Evolutionary conservation across 352 stramenopile species (phyloP).

Genomic region (Phytophthora sp.): DNA sequence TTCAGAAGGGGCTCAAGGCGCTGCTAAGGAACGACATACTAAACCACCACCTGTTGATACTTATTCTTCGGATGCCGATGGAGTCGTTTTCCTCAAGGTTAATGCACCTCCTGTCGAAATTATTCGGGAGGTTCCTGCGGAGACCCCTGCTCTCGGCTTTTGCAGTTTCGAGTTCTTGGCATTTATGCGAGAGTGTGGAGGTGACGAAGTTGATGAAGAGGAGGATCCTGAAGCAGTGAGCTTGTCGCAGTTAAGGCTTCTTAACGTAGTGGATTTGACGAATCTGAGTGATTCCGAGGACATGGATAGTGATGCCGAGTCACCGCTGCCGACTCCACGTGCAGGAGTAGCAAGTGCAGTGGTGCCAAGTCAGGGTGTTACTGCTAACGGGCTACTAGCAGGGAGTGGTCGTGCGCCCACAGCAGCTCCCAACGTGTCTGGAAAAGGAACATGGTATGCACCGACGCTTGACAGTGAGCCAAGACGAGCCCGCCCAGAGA

Average conservation of each 20-base stretch:
- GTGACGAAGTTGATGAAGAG: constrained; percentile 43
- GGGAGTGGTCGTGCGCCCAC: not conserved
- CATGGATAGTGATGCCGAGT: constrained; percentile 38
- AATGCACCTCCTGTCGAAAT: constrained; percentile 10
- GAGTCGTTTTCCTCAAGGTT: constrained; percentile 8
- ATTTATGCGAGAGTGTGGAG: constrained; percentile 55
- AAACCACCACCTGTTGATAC: not conserved
- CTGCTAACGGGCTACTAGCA: not conserved
- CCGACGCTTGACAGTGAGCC: constrained; percentile 25
- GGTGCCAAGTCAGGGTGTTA: not conserved
- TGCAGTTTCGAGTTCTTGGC: constrained; percentile 49
- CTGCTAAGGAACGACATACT: not conserved
- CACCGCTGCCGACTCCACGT: constrained; percentile 8
- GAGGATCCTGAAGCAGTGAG: constrained; percentile 49
- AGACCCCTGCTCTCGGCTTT: constrained; percentile 34
- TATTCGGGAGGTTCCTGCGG: constrained; percentile 4
- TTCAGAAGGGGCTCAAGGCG: not conserved
- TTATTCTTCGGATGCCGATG: constrained; percentile 7
- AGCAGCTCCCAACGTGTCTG: not conserved
- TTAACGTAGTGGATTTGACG: constrained; percentile 70
- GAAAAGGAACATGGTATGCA: constrained; percentile 20
- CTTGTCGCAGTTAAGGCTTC: constrained; percentile 38
- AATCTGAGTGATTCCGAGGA: constrained; percentile 57
- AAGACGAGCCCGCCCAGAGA: constrained; percentile 42
- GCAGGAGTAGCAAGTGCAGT: not conserved